phyloP scores from a whole-genome alignment of 257 asterid genomes.

The Knoxia roxburghii region DNA sequence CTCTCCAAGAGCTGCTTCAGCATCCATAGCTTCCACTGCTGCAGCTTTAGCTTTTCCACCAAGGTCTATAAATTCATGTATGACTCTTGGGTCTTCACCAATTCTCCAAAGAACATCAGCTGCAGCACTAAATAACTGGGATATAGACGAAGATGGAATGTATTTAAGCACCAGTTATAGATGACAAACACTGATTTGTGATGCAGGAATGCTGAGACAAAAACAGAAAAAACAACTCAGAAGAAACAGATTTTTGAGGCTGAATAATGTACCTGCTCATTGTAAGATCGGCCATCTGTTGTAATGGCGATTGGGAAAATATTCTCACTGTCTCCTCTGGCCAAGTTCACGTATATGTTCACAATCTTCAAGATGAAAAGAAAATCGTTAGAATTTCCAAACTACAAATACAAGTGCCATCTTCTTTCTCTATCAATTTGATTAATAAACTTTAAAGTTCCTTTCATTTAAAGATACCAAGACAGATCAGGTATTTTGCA shows the following conservation, averaged over 20 bases:
- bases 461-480: neutral
- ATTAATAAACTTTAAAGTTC: neutral
- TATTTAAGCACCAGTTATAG: constrained; percentile 10
- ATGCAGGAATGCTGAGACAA: neutral
- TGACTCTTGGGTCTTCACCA: constrained; percentile 66
- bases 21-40: constrained; percentile 82
- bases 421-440: neutral
- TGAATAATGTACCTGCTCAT: constrained; percentile 56
- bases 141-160: constrained; percentile 4
- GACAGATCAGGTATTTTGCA: neutral
- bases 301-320: constrained; percentile 77
- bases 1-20: constrained; percentile 96
- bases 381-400: constrained; percentile 8
- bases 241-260: neutral
- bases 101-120: constrained; percentile 74
- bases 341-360: constrained; percentile 73
- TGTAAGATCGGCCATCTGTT: constrained; percentile 93
- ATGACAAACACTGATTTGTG: neutral
- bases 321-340: constrained; percentile 74
- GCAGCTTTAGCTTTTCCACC: constrained; percentile 77
- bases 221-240: too few species aligned
- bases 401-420: neutral
- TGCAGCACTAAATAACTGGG: constrained; percentile 82
- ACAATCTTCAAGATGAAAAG: constrained; percentile 51
- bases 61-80: constrained; percentile 72